A percentile compares a stretch with the other conserved stretches of the same genome.
Conservation (phyloP, 2,329 filamentous ascomycete species). For the Aspergillus caelatus region DNA sequence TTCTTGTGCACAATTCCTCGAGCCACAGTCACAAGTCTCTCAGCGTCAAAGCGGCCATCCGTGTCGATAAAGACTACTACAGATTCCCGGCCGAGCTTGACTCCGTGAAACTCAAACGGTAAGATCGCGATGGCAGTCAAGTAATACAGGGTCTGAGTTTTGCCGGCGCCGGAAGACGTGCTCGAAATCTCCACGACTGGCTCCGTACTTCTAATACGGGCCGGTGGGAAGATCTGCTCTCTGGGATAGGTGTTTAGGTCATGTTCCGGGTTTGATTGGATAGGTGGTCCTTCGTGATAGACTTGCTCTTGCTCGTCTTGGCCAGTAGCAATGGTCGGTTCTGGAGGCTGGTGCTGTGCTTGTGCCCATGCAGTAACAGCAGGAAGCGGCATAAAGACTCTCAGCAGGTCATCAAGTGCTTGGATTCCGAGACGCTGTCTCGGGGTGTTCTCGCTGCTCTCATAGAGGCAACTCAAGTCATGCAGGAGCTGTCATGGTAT, state of each 20-base stretch:
- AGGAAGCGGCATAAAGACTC: slow-evolving; percentile 35
- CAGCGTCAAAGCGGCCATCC: slow-evolving; percentile 56
- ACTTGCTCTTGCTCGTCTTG: slow-evolving; percentile 12
- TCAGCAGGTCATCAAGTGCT: slow-evolving; percentile 50
- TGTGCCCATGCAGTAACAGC: slow-evolving; percentile 10
- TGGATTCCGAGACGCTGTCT: slow-evolving; percentile 45
- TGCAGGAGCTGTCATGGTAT: slow-evolving; percentile 29
- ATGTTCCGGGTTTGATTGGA: background rate
- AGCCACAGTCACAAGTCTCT: slow-evolving; percentile 45
- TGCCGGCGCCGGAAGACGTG: slow-evolving; percentile 55
- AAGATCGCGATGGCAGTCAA: slow-evolving; percentile 56
- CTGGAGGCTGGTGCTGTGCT: slow-evolving; percentile 7
- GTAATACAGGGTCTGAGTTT: slow-evolving; percentile 62
- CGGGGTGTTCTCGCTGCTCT: slow-evolving; percentile 11
- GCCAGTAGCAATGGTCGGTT: slow-evolving; percentile 13
- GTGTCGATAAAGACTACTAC: slow-evolving; percentile 60
- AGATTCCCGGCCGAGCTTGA: slow-evolving; percentile 49
- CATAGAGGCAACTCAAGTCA: slow-evolving; percentile 32
- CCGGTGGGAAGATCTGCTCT: slow-evolving; percentile 1
- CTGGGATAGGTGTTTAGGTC: background rate
- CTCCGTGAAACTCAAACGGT: slow-evolving; percentile 39
- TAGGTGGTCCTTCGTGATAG: background rate
- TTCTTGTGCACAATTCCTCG: slow-evolving; percentile 27
- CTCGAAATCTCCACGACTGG: slow-evolving; percentile 60
- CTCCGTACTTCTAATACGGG: slow-evolving; percentile 12